These are phyloP conservation scores for Vigna mungo DNA, from an alignment of 306 rosid genomes.

Conservation along the genomic window DNA sequence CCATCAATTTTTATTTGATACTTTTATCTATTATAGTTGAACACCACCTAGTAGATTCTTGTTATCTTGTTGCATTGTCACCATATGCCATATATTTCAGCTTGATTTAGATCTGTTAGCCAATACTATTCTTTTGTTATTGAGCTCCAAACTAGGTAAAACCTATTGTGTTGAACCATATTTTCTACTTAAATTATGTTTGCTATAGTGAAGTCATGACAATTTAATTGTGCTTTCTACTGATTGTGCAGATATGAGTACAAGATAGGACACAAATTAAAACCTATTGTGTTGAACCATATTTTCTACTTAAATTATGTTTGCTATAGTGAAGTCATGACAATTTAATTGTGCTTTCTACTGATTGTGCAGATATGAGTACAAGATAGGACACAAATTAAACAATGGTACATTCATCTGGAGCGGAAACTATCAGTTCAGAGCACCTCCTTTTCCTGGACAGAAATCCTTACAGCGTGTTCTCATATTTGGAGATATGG, in stretches of 20 bases:
- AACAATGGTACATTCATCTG: slow-evolving; percentile 66
- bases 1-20: neutral
- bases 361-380: slow-evolving; percentile 63
- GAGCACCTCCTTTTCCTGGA: slow-evolving; percentile 91
- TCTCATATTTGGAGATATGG: slow-evolving; percentile 91
- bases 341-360: slow-evolving; percentile 8
- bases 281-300: neutral
- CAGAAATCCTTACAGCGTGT: slow-evolving; percentile 83
- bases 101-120: neutral
- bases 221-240: slow-evolving; percentile 8
- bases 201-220: neutral
- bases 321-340: neutral
- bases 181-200: slow-evolving; percentile 23
- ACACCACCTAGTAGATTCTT: neutral
- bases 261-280: slow-evolving; percentile 75
- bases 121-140: neutral
- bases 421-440: slow-evolving; percentile 70
- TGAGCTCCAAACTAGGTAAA: slow-evolving; percentile 6
- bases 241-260: slow-evolving; percentile 67
- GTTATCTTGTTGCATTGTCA: neutral
- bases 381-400: slow-evolving; percentile 80
- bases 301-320: slow-evolving; percentile 19
- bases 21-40: neutral
- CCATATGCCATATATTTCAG: neutral
- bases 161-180: neutral